Evolutionary conservation across 2,329 filamentous ascomycete species (phyloP).

Genomic region (Calonectria leucothoes): DNA sequence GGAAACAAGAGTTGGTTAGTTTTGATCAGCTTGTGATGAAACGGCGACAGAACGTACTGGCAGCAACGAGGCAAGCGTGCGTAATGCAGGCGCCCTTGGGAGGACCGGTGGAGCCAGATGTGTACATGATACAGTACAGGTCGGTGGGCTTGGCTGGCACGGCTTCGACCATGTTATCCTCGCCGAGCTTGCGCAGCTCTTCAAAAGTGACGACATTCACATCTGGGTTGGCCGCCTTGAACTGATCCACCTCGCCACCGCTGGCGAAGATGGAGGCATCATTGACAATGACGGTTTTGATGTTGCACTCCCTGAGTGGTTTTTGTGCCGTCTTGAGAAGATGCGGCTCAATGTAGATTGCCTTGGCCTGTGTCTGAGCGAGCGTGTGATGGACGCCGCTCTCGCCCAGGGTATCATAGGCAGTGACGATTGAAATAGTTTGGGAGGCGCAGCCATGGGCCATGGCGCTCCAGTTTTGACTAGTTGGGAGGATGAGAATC

Average conservation of each 20-base stretch:
- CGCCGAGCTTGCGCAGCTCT: constrained; percentile 64
- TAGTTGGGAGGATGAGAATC: constrained; percentile 43
- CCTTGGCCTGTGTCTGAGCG: constrained; percentile 81
- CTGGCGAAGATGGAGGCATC: constrained; percentile 64
- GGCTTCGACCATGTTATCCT: constrained; percentile 76
- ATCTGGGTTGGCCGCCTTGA: constrained; percentile 66
- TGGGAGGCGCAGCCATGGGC: constrained; percentile 85
- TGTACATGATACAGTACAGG: constrained; percentile 86
- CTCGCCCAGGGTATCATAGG: constrained; percentile 91
- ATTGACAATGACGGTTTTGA: constrained; percentile 73
- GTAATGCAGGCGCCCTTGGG: constrained; percentile 90
- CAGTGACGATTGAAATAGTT: constrained; percentile 90
- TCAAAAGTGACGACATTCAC: constrained; percentile 64
- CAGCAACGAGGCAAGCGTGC: constrained; percentile 84
- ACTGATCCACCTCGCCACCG: constrained; percentile 61
- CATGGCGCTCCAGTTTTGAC: constrained; percentile 84
- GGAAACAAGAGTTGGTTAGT: neutral
- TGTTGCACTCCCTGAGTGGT: constrained; percentile 65
- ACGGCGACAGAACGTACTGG: constrained; percentile 56
- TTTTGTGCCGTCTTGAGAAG: constrained; percentile 71
- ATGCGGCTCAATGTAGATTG: constrained; percentile 88
- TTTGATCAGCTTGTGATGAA: constrained; percentile 6
- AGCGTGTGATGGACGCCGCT: constrained; percentile 88
- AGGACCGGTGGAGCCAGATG: constrained; percentile 87
- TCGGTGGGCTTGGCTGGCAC: constrained; percentile 79